Base-by-base conservation (phyloP, 768 basidiomycete species). In the Crucibulum laeve region DNA sequence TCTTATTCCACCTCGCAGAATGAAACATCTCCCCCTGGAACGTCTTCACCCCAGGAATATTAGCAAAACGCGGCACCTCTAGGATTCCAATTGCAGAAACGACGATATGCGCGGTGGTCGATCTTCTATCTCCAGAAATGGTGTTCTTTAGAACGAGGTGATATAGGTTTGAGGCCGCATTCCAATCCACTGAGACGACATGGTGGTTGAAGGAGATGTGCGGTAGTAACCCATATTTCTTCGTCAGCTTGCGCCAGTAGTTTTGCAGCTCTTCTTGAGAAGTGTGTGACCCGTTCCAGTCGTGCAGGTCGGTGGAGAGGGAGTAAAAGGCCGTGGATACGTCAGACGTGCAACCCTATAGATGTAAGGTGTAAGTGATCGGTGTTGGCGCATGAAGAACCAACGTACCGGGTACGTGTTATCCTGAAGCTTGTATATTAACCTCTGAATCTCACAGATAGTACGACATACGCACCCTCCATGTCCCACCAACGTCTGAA, bases 121-220 rank as follows among this genome's bases (percentile, higher is more conserved):
- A 13, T 42, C 25, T 18, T 8, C 25, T 5, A 6, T 30, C 7
- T 25, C 58, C 54, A 2, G 55, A 59, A 18, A 18, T 14, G 40
- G 52, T 25, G 23, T 60, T 53, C 37, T 63, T 53, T 24, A 65
- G 48, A 4, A 44, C 51, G 40, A 72, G 38, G 14, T 57, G 25
- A 49, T 70, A 72, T 5, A 45, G 24, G 22, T 62, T 56, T 11
- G 51, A 42, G 8, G 24, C 34, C 5, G 48, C 43, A 44, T 69
- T 64, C 81, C 82, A 83, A 22, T 59, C 56, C 0, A 69, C 74
- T 3, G 61, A 63, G 28, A 68, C 38, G 25, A 81, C 76, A 23
- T 60, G 61, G 17, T 61, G 63, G 49, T 73, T 62, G 60, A 76
- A 74, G 4, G 53, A 42, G 43, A 78, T 69, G 32, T 65, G 60